phyloP scores from a whole-genome alignment of 805 yeast genomes.

The Naumovozyma castellii region DNA sequence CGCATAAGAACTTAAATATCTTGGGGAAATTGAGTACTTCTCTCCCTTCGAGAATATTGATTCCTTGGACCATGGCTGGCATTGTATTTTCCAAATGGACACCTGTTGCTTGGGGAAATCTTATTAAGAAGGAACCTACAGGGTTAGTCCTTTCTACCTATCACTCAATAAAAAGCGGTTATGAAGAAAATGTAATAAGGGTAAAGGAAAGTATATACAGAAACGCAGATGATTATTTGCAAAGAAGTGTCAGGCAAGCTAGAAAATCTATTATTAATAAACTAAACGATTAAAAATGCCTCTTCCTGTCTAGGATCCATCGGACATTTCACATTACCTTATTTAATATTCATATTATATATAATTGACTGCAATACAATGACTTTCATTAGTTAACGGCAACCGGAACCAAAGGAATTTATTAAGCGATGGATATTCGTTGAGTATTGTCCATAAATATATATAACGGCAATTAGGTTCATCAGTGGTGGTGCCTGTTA shows the following conservation, averaged over 20 bases:
- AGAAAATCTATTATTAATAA: slow-evolving; percentile 5
- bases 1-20: slow-evolving; percentile 5
- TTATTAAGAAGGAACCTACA: slow-evolving; percentile 9
- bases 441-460: neutral
- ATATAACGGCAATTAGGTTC: too few species aligned
- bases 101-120: slow-evolving; percentile 21
- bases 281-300: too few species aligned
- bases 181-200: neutral
- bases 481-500: too few species aligned
- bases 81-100: slow-evolving; percentile 15
- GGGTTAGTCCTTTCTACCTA: neutral
- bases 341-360: neutral
- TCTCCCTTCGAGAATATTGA: slow-evolving; percentile 19
- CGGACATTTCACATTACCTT: too few species aligned
- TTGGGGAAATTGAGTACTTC: slow-evolving; percentile 14
- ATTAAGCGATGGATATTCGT: neutral
- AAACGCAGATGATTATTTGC: neutral
- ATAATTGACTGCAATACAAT: neutral
- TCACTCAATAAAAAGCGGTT: neutral
- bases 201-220: neutral
- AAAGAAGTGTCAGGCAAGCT: neutral
- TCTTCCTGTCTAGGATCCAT: too few species aligned
- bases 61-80: slow-evolving; percentile 15
- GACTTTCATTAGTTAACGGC: too few species aligned
- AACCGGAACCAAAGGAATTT: too few species aligned